Evolutionary conservation across 2,329 filamentous ascomycete species (phyloP).

Genomic region (Microdochium paspali): DNA sequence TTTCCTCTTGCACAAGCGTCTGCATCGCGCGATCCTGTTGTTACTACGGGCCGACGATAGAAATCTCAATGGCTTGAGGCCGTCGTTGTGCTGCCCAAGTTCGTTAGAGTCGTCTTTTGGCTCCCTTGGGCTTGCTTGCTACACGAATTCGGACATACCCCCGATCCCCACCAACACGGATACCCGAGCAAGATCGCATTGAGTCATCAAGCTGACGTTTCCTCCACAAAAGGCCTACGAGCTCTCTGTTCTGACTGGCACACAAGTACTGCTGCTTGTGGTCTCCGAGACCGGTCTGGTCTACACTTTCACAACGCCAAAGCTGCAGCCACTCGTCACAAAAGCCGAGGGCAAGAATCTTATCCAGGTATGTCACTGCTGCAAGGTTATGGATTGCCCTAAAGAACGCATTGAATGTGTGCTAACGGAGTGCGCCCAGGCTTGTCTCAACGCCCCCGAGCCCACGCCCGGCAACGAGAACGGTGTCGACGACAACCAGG

Average conservation of each 20-base stretch:
- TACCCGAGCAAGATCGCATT: no score
- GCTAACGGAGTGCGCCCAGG: conserved; percentile 39
- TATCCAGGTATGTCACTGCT: conserved; percentile 67
- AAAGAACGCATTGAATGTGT: neutral
- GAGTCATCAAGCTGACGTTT: no score
- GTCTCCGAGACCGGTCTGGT: conserved; percentile 96
- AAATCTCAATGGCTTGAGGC: no score
- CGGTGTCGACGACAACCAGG: conserved; percentile 68
- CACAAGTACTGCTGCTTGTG: conserved; percentile 90
- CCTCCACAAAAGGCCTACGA: conserved; percentile 99
- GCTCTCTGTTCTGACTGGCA: conserved; percentile 92
- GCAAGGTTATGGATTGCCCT: neutral
- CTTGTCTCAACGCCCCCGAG: conserved; percentile 93
- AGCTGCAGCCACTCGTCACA: conserved; percentile 94
- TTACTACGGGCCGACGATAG: no score
- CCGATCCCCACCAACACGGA: no score
- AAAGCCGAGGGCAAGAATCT: conserved; percentile 99
- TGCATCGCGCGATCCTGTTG: no score
- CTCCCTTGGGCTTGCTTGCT: no score
- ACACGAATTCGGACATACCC: no score
- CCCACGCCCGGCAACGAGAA: conserved; percentile 74
- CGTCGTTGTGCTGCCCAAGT: no score
- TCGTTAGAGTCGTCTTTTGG: no score
- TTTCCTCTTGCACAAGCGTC: no score
- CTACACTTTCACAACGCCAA: conserved; percentile 97